Evolutionary conservation across 2,329 filamentous ascomycete species (phyloP).

Genomic region (Hysterium pulicare): DNA sequence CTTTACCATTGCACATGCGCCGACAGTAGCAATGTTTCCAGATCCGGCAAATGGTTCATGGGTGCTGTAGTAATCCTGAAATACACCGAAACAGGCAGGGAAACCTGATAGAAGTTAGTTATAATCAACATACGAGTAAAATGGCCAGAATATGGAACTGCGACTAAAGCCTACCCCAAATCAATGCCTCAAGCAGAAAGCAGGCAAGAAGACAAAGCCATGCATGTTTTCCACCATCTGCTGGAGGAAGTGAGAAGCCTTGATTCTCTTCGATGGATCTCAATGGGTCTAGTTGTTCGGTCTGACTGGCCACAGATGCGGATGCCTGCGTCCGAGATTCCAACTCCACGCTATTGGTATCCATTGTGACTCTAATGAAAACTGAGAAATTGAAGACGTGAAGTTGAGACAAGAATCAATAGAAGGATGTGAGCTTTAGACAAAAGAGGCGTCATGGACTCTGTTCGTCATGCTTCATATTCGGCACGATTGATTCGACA

Average conservation of each 20-base stretch:
- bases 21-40: slow-evolving; percentile 29
- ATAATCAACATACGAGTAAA: no score
- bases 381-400: no score
- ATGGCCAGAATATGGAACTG: background rate
- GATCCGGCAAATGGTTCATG: slow-evolving; percentile 29
- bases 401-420: no score
- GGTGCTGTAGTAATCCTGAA: slow-evolving; percentile 31
- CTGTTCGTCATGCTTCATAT: no score
- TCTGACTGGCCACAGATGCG: background rate
- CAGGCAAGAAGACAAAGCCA: slow-evolving; percentile 50
- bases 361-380: no score
- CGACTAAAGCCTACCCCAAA: slow-evolving; percentile 30
- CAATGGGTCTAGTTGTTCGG: background rate
- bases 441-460: no score
- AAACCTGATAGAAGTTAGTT: slow-evolving; percentile 19
- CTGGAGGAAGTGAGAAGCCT: slow-evolving; percentile 33
- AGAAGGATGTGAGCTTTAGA: no score
- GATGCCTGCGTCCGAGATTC: background rate
- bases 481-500: no score
- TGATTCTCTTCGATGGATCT: background rate
- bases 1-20: slow-evolving; percentile 35
- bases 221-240: slow-evolving; percentile 49
- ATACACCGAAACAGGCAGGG: slow-evolving; percentile 28
- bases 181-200: slow-evolving; percentile 52
- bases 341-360: background rate